phyloP scores from a whole-genome alignment of 2,329 filamentous ascomycete genomes.

The Ophiocordyceps camponoti-rufipedis region DNA sequence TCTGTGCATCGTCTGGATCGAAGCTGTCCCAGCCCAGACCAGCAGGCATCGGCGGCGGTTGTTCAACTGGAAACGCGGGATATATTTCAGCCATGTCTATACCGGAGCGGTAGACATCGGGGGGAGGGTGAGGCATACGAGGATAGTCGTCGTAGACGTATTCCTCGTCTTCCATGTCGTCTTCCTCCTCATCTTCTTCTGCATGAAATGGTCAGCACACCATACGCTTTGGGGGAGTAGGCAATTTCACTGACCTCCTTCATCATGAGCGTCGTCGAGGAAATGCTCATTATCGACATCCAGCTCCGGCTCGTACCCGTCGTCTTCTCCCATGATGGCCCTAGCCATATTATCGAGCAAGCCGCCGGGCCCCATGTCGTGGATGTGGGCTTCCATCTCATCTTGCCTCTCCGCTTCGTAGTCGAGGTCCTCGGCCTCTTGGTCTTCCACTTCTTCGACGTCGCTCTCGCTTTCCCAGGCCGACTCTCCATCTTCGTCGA shows the following conservation, averaged over 20 bases:
- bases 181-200: constrained; percentile 45
- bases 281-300: constrained; percentile 30
- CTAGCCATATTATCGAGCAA: constrained; percentile 36
- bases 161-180: constrained; percentile 51
- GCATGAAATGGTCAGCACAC: constrained; percentile 1
- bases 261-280: constrained; percentile 38
- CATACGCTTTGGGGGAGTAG: neutral
- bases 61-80: neutral
- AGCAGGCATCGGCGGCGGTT: constrained; percentile 21
- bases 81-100: neutral
- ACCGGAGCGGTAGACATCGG: neutral
- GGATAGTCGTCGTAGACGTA: constrained; percentile 43
- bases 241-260: constrained; percentile 26
- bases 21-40: constrained; percentile 38
- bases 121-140: constrained; percentile 21
- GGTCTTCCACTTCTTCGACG: constrained; percentile 33
- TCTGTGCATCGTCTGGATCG: constrained; percentile 26
- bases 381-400: constrained; percentile 30
- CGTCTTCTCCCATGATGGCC: constrained; percentile 33
- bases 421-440: constrained; percentile 33
- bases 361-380: constrained; percentile 23
- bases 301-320: constrained; percentile 32
- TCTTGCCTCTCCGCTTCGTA: constrained; percentile 39
- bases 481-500: constrained; percentile 40
- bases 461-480: constrained; percentile 44